Conservation (phyloP, 2,329 filamentous ascomycete species). For the Whalleya microplaca region DNA sequence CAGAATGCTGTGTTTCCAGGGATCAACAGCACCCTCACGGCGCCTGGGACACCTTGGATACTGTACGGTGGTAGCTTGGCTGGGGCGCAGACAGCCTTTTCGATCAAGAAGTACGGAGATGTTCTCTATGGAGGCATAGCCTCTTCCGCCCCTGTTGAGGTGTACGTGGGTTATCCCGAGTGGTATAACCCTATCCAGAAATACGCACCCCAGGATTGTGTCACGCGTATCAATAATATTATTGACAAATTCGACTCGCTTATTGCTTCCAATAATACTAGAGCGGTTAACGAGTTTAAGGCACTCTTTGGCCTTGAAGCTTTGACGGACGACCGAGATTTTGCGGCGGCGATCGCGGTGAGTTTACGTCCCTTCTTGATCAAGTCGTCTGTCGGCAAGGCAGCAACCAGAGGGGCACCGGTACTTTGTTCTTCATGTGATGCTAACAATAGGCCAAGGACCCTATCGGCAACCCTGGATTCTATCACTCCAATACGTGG, state of each 20-base stretch:
- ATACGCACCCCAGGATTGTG: conserved; percentile 52
- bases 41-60: conserved; percentile 46
- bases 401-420: too few relatives aligned
- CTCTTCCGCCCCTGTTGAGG: conserved; percentile 47
- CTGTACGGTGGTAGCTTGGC: conserved; percentile 38
- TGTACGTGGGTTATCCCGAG: conserved; percentile 48
- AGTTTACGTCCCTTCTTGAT: not conserved
- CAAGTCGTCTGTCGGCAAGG: too few relatives aligned
- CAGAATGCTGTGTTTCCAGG: conserved; percentile 50
- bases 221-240: conserved; percentile 52
- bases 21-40: conserved; percentile 44
- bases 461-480: conserved; percentile 39
- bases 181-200: conserved; percentile 56
- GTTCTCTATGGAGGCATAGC: conserved; percentile 54
- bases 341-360: conserved; percentile 50
- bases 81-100: conserved; percentile 41
- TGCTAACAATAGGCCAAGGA: conserved; percentile 49
- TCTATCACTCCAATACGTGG: conserved; percentile 56
- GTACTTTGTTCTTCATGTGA: conserved; percentile 25
- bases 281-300: conserved; percentile 50
- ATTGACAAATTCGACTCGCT: conserved; percentile 54
- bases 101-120: conserved; percentile 49
- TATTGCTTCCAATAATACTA: conserved; percentile 44
- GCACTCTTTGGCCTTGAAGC: conserved; percentile 50
- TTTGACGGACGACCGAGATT: conserved; percentile 50